A percentile compares a stretch with the other conserved stretches of the same genome.
phyloP scores from a whole-genome alignment of 1,284 basidiomycete genomes.

The Leccinum proximum region DNA sequence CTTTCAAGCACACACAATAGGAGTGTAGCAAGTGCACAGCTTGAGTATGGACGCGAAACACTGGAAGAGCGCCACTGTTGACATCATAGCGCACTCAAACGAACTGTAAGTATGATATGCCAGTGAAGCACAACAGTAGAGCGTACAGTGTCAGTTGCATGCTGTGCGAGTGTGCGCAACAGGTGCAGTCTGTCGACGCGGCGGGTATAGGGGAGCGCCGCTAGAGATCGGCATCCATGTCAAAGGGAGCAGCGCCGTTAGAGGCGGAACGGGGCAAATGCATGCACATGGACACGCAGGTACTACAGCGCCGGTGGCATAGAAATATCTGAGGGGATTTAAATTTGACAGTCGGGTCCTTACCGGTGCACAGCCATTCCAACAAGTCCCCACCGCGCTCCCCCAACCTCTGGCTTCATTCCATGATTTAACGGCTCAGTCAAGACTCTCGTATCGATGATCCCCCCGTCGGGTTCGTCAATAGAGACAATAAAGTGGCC shows the following conservation, averaged over 20 bases:
- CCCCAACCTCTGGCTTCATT: not conserved
- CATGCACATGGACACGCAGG: not conserved
- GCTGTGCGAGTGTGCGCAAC: not conserved
- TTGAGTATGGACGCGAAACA: not conserved
- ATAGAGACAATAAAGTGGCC: not conserved
- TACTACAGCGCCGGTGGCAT: not conserved
- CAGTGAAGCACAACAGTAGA: not conserved
- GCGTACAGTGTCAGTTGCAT: not conserved
- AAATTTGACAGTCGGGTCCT: not conserved
- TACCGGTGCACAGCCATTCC: not conserved
- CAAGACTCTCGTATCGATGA: not conserved
- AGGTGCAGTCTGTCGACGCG: not conserved
- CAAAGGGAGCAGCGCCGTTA: not conserved
- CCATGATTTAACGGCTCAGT: not conserved
- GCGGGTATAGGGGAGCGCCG: not conserved
- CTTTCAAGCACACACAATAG: too few relatives aligned
- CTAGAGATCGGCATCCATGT: not conserved
- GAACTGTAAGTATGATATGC: not conserved
- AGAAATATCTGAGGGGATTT: not conserved
- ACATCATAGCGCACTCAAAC: not conserved
- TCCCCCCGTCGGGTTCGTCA: not conserved
- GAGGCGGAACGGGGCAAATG: not conserved
- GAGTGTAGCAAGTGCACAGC: too few relatives aligned
- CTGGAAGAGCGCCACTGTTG: not conserved
- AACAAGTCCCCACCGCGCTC: not conserved